Conservation (phyloP, 1,139 yeast species). For the Martiniozyma asiatica region DNA sequence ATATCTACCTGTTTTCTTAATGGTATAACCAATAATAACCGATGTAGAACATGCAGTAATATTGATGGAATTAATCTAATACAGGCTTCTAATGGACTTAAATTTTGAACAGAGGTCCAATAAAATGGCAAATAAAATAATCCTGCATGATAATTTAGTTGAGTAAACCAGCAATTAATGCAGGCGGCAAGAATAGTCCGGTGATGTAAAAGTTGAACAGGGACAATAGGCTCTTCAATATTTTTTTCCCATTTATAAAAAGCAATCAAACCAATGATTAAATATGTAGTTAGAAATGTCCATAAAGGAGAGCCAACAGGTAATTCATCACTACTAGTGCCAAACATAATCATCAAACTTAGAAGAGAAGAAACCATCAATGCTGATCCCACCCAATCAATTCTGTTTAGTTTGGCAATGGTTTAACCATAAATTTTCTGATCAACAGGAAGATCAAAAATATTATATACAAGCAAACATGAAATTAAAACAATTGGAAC, state of each 20-base stretch:
- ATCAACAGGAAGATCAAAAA: slow-evolving; percentile 25
- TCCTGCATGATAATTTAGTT: slow-evolving; percentile 22
- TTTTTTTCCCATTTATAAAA: slow-evolving; percentile 13
- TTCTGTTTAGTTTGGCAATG: slow-evolving; percentile 31
- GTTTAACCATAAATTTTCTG: slow-evolving; percentile 15
- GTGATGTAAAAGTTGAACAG: slow-evolving; percentile 19
- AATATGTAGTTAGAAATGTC: slow-evolving; percentile 8
- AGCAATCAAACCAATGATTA: slow-evolving; percentile 2
- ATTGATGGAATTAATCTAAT: slow-evolving; percentile 23
- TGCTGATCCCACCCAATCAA: slow-evolving; percentile 62
- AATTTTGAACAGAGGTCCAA: slow-evolving; percentile 20
- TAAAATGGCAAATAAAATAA: slow-evolving; percentile 23
- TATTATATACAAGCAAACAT: slow-evolving; percentile 24
- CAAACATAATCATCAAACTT: slow-evolving; percentile 45
- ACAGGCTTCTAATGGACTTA: slow-evolving; percentile 22
- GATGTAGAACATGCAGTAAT: slow-evolving; percentile 9
- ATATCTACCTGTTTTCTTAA: slow-evolving; percentile 11
- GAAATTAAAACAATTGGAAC: slow-evolving; percentile 49
- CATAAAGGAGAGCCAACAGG: slow-evolving; percentile 25
- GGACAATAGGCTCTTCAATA: slow-evolving; percentile 20
- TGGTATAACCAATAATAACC: slow-evolving; percentile 11
- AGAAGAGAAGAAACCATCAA: slow-evolving; percentile 46
- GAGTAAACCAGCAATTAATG: slow-evolving; percentile 25
- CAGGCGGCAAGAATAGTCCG: slow-evolving; percentile 21
- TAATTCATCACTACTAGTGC: slow-evolving; percentile 54